Percentiles rank a stretch among this genome's conserved stretches.
Evolutionary conservation across 2,329 filamentous ascomycete species (phyloP).

Genomic region (Fusarium anthophilum): DNA sequence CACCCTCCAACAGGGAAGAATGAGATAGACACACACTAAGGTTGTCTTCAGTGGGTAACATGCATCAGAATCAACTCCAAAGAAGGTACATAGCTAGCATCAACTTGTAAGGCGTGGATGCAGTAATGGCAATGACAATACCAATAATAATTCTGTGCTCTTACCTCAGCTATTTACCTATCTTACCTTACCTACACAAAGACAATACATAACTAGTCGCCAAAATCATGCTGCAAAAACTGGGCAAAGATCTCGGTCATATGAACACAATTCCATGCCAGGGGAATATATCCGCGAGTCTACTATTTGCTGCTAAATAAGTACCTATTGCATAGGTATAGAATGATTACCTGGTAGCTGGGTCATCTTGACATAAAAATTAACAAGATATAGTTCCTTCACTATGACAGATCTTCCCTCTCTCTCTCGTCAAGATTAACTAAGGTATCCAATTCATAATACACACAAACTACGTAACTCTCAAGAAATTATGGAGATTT

Average conservation of each 20-base stretch:
- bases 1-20: slow-evolving; percentile 27
- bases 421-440: background rate
- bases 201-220: background rate
- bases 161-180: background rate
- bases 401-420: background rate
- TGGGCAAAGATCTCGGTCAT: slow-evolving; percentile 25
- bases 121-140: slow-evolving; percentile 15
- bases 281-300: slow-evolving; percentile 5
- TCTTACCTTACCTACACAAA: background rate
- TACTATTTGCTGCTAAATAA: background rate
- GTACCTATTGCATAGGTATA: background rate
- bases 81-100: no score
- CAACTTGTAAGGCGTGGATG: slow-evolving; percentile 17
- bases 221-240: slow-evolving; percentile 7
- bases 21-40: slow-evolving; percentile 11
- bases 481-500: background rate
- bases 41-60: slow-evolving; percentile 23
- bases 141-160: background rate
- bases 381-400: background rate
- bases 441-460: background rate
- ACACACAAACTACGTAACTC: background rate
- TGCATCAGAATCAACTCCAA: slow-evolving; percentile 15
- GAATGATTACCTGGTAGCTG: background rate
- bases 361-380: background rate
- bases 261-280: slow-evolving; percentile 32